Base-by-base conservation (phyloP, 139 green algal species). In the Asterochloris erici region DNA sequence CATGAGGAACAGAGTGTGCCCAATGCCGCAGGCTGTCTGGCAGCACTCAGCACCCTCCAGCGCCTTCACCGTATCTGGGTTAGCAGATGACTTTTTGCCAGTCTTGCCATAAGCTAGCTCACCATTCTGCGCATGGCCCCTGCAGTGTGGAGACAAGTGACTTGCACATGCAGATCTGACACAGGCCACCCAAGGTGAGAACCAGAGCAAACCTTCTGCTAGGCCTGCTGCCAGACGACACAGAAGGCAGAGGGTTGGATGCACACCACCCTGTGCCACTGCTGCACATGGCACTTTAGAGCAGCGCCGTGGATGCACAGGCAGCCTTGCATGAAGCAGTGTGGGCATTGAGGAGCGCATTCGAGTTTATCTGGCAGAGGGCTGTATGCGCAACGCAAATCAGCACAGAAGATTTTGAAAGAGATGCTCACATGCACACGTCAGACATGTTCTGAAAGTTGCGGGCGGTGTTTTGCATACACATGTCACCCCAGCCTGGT, bases 41-140 rank as follows among this genome's bases (percentile, higher is more conserved):
- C 89, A 70, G 23, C 82, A 89, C 17, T 86, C 28, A 4, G 86
- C 82, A 23, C 87, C 90, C 70, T 96, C 90, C 54, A 96, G 84
- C 23, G 89, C 81, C 62, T 89, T 78, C 71, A 92, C 89, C 90
- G 97, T 97, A 76, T 95, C 94, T 13, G 96, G 96, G 81, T 95
- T 94, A 78, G 96, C 96, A 26, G 83, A 92, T 29, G 91, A 95
- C 90, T 98, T 98, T 82, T 97, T 97, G 27, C 95, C 95, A 13
- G 86, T 86, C 0, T 88, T 82, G 16, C 96, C 96, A 79, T 97
- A 98, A 0, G 90, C 96, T 60, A 98, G 91, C 91, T 99, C 96
- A 12, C 90, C 91, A 84, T 98, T 94, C 70, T 86, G 87, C 12
- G 92, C 92, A 28, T 91, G 86, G 70, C 93, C 61, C 94, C 94